Conservation (phyloP, 2,329 filamentous ascomycete species). For the Penicillium concentricum region DNA sequence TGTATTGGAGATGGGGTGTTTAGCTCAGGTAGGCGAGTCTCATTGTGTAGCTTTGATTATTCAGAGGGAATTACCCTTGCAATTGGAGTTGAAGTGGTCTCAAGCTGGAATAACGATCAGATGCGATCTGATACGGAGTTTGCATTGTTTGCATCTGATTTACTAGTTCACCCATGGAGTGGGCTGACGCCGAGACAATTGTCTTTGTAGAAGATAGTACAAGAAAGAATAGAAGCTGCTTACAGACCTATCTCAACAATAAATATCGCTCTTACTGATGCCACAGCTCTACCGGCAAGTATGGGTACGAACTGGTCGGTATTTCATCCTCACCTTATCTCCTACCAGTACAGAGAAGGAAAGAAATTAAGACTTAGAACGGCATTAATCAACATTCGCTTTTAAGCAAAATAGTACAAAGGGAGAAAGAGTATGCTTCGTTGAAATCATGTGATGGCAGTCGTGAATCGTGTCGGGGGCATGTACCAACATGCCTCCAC, state of each 20-base stretch:
- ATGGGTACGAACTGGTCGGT: background rate
- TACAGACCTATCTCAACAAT: background rate
- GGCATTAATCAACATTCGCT: background rate
- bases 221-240: background rate
- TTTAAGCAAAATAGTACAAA: background rate
- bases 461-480: background rate
- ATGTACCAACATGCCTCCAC: background rate
- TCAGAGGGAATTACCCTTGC: background rate
- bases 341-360: background rate
- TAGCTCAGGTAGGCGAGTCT: background rate
- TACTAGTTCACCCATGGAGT: background rate
- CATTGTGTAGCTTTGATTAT: background rate
- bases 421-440: background rate
- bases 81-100: background rate
- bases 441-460: background rate
- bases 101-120: background rate
- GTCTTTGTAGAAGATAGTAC: background rate
- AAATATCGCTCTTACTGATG: background rate
- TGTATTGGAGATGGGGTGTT: background rate
- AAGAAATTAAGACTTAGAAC: background rate
- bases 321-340: background rate
- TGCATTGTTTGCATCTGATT: conserved; percentile 16
- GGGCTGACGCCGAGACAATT: background rate
- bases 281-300: background rate
- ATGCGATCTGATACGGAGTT: conserved; percentile 14